Base-by-base conservation (phyloP, 2,329 filamentous ascomycete genomes). In the Pseudogymnoascus sp. region DNA sequence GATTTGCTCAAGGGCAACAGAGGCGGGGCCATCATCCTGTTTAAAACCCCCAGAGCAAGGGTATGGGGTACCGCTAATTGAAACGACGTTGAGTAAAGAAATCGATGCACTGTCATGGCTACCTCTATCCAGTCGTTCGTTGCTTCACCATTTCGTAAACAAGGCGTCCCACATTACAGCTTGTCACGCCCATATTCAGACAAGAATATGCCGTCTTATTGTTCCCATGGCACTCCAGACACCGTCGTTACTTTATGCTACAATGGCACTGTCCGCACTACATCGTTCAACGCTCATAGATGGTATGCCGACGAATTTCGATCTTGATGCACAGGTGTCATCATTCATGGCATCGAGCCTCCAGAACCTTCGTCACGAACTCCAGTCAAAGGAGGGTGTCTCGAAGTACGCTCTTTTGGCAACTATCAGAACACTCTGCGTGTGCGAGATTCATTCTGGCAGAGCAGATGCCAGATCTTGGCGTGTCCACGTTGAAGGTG, bases 161-260 rank as follows among this genome's bases (percentile, higher is more conserved):
- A 75, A 77, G 71, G 76, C 76, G 10, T 78, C 76, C 3, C 73
- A 74, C 62, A 75, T 77, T 41, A 78, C 76, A 1, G 75, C 76
- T 6, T 77, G 75, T 28, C 75, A 77, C 65, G 70, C 72, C 1
- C 72, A 74, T 41, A 76, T 78, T 73, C 77, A 77, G 54, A 71
- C 71, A 43, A 75, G 78, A 62, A 76, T 79, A 60, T 78, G 77
- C 67, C 71, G 73, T 19, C 74, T 77, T 73, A 72, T 78, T 13
- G 70, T 79, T n/a, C 77, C 77, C 1, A 78, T 79, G 76, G 77
- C 76, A 21, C 69, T 78, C 1, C 75, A 77, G 62, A 78, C 73
- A 8, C 77, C 75, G 2, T 77, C 77, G 1, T 70, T 79, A 61
- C 71, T 78, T 23, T 76, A 78, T 65, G 77, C 76, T 19, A 79